Conservation (phyloP, 2,329 filamentous ascomycete species). For the Sphaerulina musiva region DNA sequence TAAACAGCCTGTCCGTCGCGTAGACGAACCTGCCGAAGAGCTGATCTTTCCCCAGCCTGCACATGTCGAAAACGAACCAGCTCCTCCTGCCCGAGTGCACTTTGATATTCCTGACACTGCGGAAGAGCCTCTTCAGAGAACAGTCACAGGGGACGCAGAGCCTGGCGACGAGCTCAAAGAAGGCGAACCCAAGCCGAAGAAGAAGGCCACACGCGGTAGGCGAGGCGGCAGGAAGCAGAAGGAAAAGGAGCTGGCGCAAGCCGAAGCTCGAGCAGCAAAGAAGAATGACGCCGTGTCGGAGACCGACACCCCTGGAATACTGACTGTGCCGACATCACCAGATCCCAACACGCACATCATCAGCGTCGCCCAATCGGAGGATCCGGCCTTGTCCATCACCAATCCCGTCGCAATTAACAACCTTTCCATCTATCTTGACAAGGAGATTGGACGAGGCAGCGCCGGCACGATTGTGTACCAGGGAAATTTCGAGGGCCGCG, state of each 20-base stretch:
- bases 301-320: conserved; percentile 22
- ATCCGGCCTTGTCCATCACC: conserved; percentile 34
- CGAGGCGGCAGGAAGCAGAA: conserved; percentile 42
- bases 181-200: conserved; percentile 35
- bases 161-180: neutral
- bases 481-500: conserved; percentile 81
- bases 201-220: conserved; percentile 46
- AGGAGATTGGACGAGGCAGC: conserved; percentile 67
- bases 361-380: conserved; percentile 39
- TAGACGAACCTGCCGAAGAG: conserved; percentile 33
- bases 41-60: conserved; percentile 29
- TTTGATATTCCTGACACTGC: conserved; percentile 13
- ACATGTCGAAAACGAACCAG: conserved; percentile 7
- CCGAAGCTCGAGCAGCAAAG: conserved; percentile 35
- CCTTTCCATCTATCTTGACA: conserved; percentile 54
- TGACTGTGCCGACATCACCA: conserved; percentile 16
- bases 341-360: conserved; percentile 31
- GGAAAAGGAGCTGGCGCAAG: conserved; percentile 36
- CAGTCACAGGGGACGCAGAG: conserved; percentile 17
- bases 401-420: conserved; percentile 54
- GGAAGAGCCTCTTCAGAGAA: conserved; percentile 5
- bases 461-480: conserved; percentile 96
- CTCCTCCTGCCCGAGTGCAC: conserved; percentile 13
- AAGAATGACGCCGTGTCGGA: conserved; percentile 15
- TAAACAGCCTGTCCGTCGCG: conserved; percentile 20